Evolutionary conservation across 306 rosid genomes (phyloP).

Genomic region (Glycine soja): DNA sequence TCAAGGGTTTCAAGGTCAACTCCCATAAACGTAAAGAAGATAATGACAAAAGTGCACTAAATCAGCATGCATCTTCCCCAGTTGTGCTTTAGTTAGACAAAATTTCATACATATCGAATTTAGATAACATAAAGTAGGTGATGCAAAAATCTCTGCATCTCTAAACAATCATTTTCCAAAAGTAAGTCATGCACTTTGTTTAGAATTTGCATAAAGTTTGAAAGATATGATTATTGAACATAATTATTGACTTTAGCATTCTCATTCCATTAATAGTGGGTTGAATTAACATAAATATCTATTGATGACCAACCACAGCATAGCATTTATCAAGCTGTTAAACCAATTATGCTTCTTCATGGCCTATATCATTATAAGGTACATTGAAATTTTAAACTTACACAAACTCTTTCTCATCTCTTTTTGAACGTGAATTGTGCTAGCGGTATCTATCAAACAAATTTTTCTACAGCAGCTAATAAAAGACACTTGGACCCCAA

Average conservation of each 20-base stretch:
- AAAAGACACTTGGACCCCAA: background rate
- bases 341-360: slow-evolving; percentile 31
- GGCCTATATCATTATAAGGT: slow-evolving; percentile 35
- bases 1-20: background rate
- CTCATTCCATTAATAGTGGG: slow-evolving; percentile 8
- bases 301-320: slow-evolving; percentile 34
- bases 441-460: slow-evolving; percentile 1
- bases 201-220: slow-evolving; percentile 33
- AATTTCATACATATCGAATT: slow-evolving; percentile 13
- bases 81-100: slow-evolving; percentile 33
- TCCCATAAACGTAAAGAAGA: background rate
- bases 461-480: background rate
- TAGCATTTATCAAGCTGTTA: background rate
- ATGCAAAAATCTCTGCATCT: background rate
- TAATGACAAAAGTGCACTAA: slow-evolving; percentile 27
- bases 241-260: background rate
- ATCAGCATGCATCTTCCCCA: background rate
- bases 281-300: background rate
- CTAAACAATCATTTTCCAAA: slow-evolving; percentile 23
- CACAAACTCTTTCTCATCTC: background rate
- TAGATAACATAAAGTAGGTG: background rate
- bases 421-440: slow-evolving; percentile 40
- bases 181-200: slow-evolving; percentile 17
- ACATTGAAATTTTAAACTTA: slow-evolving; percentile 2
- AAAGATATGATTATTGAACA: background rate